These are phyloP conservation scores for Leccinum subgranulosum DNA, from an alignment of 768 basidiomycete genomes.

Conservation along the genomic window DNA sequence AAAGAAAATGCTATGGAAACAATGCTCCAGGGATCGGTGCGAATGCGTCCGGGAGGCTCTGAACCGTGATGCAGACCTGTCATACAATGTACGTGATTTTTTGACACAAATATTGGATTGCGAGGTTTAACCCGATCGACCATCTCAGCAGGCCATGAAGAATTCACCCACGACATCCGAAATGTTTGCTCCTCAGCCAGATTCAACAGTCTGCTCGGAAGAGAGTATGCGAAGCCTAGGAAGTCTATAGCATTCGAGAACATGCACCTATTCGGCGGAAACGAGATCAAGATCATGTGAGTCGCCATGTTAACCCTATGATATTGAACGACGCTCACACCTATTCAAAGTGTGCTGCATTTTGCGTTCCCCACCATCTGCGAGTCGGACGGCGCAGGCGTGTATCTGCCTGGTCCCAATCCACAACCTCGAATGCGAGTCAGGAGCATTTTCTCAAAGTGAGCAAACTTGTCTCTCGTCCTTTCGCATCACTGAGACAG, in stretches of 20 bases:
- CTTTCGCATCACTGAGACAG: too few relatives aligned
- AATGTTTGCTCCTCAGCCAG: neutral
- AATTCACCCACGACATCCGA: neutral
- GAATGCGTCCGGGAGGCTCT: slow-evolving; percentile 26
- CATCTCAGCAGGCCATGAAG: slow-evolving; percentile 10
- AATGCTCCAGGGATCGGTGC: slow-evolving; percentile 23
- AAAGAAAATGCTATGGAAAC: slow-evolving; percentile 19
- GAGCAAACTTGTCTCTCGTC: too few relatives aligned
- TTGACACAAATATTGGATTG: neutral
- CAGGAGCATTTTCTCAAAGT: too few relatives aligned
- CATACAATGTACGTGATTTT: slow-evolving; percentile 25
- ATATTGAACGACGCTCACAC: too few relatives aligned
- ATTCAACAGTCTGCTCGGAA: slow-evolving; percentile 11
- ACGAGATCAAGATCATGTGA: too few relatives aligned
- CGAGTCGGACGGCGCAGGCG: too few relatives aligned
- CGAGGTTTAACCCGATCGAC: neutral
- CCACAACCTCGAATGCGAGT: too few relatives aligned
- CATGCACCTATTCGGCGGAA: neutral
- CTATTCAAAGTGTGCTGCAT: too few relatives aligned
- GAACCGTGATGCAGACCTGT: slow-evolving; percentile 21
- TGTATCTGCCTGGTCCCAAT: too few relatives aligned
- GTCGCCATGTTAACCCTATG: too few relatives aligned
- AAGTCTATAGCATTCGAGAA: neutral
- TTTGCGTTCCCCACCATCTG: too few relatives aligned
- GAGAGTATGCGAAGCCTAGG: slow-evolving; percentile 18